Base-by-base conservation (phyloP, 169 alveolate species). In the Eimeria zaria region DNA sequence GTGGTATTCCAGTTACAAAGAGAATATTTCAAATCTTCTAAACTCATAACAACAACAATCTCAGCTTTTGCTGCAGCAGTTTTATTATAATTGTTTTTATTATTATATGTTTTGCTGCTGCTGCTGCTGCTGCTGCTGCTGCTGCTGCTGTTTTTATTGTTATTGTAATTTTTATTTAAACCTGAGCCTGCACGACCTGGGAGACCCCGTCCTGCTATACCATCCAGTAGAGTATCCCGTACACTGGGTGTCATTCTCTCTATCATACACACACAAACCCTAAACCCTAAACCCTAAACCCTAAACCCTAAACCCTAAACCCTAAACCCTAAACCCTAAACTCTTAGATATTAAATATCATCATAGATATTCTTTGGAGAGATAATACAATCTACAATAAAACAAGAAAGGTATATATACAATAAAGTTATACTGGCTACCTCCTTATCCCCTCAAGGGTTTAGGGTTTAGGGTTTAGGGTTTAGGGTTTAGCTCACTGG, bases 1-100 rank as follows among this genome's bases (percentile, higher is more conserved):
- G 96, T 91, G 53, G 36, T 84, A 46, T 24, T 78, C 96, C 96
- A 91, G 55, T 91, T 91, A 80, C 96, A 91, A 39, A 91, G 81
- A 1, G 96, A 91, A 80, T 73, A 91, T 48, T 91, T 91, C 41
- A 91, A 78, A 46, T 91, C 96, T 48, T 91, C 96, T 58, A 91
- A 80, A 20, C 64, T 62, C 91, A 73, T 83, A 30, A 91, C 91
- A 24, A 91, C 88, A 2, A 91, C 80, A 2, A 91, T 39, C 71
- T 78, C 96, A 20, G 96, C 14, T 64, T 39, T 84, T 3, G 67
- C 81, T 2, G 67, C n/a, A 60, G 80, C 60, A n/a, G n/a, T n/a
- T n/a, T n/a, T n/a, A n/a, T n/a, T n/a, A n/a, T n/a, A n/a, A n/a
- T n/a, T n/a, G n/a, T n/a, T n/a, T n/a, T n/a, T n/a, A n/a, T n/a